A percentile compares a stretch with the other conserved stretches of the same genome.
Evolutionary conservation across 257 asterid genomes (phyloP).

Genomic region (Solanum tacnaense): DNA sequence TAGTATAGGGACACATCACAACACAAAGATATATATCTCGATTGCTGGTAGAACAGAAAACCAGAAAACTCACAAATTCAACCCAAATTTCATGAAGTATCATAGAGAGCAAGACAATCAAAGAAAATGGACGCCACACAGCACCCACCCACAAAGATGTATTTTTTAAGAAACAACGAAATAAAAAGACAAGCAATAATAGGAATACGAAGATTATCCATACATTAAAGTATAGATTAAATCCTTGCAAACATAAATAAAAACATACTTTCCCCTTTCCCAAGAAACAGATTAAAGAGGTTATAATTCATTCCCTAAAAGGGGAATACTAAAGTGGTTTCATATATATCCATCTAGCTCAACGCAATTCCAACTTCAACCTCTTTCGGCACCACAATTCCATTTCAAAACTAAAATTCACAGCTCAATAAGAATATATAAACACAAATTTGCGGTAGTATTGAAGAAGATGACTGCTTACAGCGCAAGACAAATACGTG

Average conservation of each 20-base stretch:
- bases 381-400: background rate
- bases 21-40: conserved; percentile 5
- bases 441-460: background rate
- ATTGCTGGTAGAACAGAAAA: background rate
- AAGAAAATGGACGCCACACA: background rate
- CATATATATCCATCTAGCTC: background rate
- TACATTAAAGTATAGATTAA: background rate
- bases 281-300: background rate
- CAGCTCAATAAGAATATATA: background rate
- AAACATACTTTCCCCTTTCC: background rate
- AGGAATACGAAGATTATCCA: background rate
- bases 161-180: background rate
- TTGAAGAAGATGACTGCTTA: background rate
- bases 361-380: background rate
- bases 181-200: background rate
- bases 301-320: background rate
- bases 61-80: background rate
- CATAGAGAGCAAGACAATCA: background rate
- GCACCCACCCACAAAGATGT: background rate
- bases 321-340: background rate
- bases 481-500: background rate
- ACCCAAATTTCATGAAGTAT: background rate
- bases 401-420: background rate
- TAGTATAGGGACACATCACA: background rate
- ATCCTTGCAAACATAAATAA: background rate